Evolutionary conservation across 1,139 yeast genomes (phyloP), one percentile per base, ranked within the genome.

Genomic region (Yamadazyma sp.): DNA sequence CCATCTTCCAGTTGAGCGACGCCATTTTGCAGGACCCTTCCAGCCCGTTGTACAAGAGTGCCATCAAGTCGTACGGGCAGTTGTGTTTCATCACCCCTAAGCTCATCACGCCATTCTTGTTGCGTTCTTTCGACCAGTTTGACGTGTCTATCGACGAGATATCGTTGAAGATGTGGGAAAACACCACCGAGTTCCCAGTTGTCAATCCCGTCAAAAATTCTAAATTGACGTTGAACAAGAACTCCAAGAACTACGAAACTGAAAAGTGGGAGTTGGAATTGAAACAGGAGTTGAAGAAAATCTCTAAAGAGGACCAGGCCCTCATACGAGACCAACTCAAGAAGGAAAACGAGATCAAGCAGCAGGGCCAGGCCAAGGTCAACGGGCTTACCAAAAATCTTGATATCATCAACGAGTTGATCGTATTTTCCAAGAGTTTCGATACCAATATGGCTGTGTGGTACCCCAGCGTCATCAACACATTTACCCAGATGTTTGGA

Each of bases 181-280:
- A 91, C 7, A 80, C 76, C 41, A 61, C 87, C 39, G 95, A 86
- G 1, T 34, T 46, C 10, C 54, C 54, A 1, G 43, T 47, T 6
- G 65, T 82, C 16, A 80, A 87, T 52, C 81, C 86, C 3, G 64
- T 86, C 37, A 64, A 64, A 33, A 42, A 40, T n/a, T 38, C 45
- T 11, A 67, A 69, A 36, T 66, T 72, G 51, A 58, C 53, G 1
- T 61, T 60, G 22, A 69, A 68, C 44, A 87, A 85, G 54, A 87
- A 87, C 55, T 64, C 85, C 3, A 87, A 81, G 55, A 96, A 89
- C 53, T 87, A 87, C 55, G 95, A 87, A 51, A 86, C 89, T 12
- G 71, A 78, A 46, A 82, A 87, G 55, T 92, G 98, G 98, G 98
- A 92, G 59, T 91, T 84, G 53, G 77, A 77, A 38, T 76, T 92